Conservation (phyloP, 257 asterid species). For the Solanum paucissectum region DNA sequence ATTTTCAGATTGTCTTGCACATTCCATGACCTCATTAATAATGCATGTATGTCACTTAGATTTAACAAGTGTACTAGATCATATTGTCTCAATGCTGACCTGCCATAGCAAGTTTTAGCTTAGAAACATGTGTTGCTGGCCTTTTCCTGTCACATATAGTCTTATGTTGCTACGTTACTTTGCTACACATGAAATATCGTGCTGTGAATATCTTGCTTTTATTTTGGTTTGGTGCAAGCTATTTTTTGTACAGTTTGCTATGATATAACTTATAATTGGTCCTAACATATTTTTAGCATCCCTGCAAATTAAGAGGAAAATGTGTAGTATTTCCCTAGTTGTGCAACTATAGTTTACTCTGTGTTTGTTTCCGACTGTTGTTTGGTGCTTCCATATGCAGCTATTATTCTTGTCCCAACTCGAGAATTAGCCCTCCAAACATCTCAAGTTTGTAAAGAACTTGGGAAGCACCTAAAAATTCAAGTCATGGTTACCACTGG, state of each 20-base stretch:
- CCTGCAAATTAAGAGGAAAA: background rate
- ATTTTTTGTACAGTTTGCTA: background rate
- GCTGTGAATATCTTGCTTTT: background rate
- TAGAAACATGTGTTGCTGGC: background rate
- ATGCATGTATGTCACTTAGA: background rate
- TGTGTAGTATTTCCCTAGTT: background rate
- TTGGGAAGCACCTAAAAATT: conserved; percentile 67
- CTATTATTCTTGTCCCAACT: conserved; percentile 74
- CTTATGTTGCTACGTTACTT: background rate
- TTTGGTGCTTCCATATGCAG: conserved; percentile 26
- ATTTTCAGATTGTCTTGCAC: background rate
- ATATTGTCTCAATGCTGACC: background rate
- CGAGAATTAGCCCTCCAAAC: conserved; percentile 89
- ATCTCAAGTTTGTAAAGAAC: conserved; percentile 85
- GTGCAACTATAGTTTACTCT: background rate
- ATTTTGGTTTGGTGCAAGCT: background rate
- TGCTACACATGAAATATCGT: background rate
- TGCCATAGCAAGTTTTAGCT: background rate
- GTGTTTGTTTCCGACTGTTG: background rate
- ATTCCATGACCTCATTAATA: background rate
- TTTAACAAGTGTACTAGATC: background rate
- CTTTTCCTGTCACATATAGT: background rate
- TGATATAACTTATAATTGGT: background rate
- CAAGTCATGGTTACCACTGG: conserved; percentile 86
- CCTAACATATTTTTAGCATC: background rate